Evolutionary conservation across 192 early-diverging fungal species (phyloP).

Genomic region (Entrophospora sp.): DNA sequence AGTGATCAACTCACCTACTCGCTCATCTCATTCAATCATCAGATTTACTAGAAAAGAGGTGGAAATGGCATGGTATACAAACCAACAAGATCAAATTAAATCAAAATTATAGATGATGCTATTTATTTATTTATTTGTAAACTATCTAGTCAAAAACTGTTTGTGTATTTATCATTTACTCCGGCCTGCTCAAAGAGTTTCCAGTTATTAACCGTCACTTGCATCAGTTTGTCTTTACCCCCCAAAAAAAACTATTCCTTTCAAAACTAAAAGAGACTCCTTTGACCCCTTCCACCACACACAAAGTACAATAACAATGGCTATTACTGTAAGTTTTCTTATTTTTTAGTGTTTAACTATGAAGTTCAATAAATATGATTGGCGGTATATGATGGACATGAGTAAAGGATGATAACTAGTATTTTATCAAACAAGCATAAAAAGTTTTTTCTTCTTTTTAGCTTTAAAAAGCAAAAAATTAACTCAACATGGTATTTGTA

Average conservation of each 20-base stretch:
- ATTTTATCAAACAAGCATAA: background rate
- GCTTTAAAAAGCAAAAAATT: too few species aligned
- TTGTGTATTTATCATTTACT: background rate
- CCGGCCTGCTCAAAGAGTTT: background rate
- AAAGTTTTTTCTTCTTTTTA: background rate
- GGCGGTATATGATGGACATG: background rate
- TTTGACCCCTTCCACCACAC: background rate
- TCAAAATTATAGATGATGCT: too few species aligned
- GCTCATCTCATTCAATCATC: too few species aligned
- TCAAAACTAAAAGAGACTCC: slow-evolving; percentile 6
- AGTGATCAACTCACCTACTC: too few species aligned
- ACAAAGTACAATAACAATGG: background rate
- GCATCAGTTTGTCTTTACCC: background rate
- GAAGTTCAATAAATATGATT: background rate
- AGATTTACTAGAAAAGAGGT: too few species aligned
- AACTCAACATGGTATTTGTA: background rate
- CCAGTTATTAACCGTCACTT: background rate
- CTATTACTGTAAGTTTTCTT: background rate
- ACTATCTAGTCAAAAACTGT: background rate
- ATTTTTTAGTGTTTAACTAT: background rate
- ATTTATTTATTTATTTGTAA: too few species aligned
- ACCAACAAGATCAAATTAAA: too few species aligned
- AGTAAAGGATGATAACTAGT: background rate
- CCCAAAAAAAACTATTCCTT: background rate
- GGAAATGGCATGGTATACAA: too few species aligned